Evolutionary conservation across 1,284 basidiomycete genomes (phyloP).

Genomic region (Rhodofomes roseus): DNA sequence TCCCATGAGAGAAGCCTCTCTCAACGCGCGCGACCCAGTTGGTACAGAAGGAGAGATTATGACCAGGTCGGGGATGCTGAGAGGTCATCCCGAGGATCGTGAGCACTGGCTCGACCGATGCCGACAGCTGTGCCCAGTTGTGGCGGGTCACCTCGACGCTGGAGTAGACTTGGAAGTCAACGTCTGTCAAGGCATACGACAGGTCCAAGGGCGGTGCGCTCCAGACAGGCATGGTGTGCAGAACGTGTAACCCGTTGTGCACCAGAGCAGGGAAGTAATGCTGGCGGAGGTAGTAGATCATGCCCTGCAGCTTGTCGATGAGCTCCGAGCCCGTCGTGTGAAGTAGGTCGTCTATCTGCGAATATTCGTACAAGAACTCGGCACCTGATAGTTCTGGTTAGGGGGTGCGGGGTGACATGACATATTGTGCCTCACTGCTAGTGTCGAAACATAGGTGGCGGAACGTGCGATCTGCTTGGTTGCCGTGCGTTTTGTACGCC

Average conservation of each 20-base stretch:
- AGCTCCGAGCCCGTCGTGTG: slow-evolving; percentile 8
- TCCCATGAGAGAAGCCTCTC: slow-evolving; percentile 18
- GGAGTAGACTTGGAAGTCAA: slow-evolving; percentile 19
- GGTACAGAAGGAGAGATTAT: slow-evolving; percentile 10
- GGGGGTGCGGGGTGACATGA: not conserved
- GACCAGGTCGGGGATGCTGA: slow-evolving; percentile 9
- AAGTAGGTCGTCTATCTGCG: slow-evolving; percentile 16
- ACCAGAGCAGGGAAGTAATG: slow-evolving; percentile 20
- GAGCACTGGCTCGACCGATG: slow-evolving; percentile 16
- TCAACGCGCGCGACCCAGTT: slow-evolving; percentile 20
- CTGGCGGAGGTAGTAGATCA: slow-evolving; percentile 17
- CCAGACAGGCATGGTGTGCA: slow-evolving; percentile 23
- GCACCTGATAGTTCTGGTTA: slow-evolving; percentile 12
- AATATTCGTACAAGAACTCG: slow-evolving; percentile 17
- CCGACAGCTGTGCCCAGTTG: not conserved
- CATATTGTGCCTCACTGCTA: slow-evolving; percentile 20
- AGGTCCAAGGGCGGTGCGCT: slow-evolving; percentile 1
- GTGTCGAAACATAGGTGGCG: slow-evolving; percentile 24
- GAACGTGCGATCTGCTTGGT: slow-evolving; percentile 8
- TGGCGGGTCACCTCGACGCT: slow-evolving; percentile 9
- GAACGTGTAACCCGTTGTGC: slow-evolving; percentile 17
- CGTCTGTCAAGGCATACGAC: slow-evolving; percentile 17
- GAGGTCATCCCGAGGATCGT: slow-evolving; percentile 25
- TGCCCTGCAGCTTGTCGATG: slow-evolving; percentile 14
- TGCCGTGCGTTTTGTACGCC: slow-evolving; percentile 8